These are phyloP conservation scores for Zangia roseola DNA, from an alignment of 768 basidiomycete genomes.

Conservation along the genomic window DNA sequence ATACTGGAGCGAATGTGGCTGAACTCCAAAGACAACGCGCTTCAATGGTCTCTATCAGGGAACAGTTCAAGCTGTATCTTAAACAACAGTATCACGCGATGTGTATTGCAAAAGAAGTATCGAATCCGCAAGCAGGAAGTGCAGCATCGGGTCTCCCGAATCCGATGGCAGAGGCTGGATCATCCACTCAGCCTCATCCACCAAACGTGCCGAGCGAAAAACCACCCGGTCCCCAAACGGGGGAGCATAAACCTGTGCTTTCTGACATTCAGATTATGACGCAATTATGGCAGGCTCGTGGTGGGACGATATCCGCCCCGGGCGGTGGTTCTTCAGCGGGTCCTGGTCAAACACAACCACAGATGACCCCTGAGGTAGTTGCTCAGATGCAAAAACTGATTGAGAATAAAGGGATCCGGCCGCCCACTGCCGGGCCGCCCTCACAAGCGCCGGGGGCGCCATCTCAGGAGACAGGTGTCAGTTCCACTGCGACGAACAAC, in stretches of 20 bases:
- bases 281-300: slow-evolving; percentile 31
- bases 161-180: slow-evolving; percentile 6
- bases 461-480: slow-evolving; percentile 10
- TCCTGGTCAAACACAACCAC: slow-evolving; percentile 11
- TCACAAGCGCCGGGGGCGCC: slow-evolving; percentile 19
- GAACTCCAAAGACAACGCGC: slow-evolving; percentile 12
- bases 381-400: slow-evolving; percentile 49
- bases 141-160: slow-evolving; percentile 1
- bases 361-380: slow-evolving; percentile 20
- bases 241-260: slow-evolving; percentile 19
- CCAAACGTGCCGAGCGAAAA: slow-evolving; percentile 9
- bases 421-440: slow-evolving; percentile 18
- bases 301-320: slow-evolving; percentile 11
- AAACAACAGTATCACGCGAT: slow-evolving; percentile 16
- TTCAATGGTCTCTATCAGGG: background rate
- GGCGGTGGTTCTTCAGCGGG: slow-evolving; percentile 14
- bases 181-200: slow-evolving; percentile 13
- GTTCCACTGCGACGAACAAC: background rate
- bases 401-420: slow-evolving; percentile 41
- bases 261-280: slow-evolving; percentile 26
- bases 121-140: slow-evolving; percentile 5
- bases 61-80: slow-evolving; percentile 16
- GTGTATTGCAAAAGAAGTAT: slow-evolving; percentile 7
- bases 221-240: background rate
- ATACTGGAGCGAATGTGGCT: slow-evolving; percentile 13